phyloP scores from a whole-genome alignment of 176 grass and related monocot genomes.

The Aegilops tauschii region DNA sequence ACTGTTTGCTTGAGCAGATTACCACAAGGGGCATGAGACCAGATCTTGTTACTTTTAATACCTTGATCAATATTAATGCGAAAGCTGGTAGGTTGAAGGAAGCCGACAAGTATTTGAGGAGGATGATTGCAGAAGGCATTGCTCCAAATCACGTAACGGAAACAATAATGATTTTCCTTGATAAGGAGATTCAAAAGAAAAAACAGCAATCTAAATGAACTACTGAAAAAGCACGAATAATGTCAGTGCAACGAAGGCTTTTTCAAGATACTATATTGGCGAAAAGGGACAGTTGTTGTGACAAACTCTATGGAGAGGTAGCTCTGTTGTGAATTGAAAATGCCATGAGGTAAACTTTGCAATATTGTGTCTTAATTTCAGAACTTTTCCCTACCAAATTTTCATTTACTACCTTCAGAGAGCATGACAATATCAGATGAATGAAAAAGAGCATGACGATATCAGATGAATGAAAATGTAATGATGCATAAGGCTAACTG shows the following conservation, averaged over 20 bases:
- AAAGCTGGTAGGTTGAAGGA: conserved; percentile 84
- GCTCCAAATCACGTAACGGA: conserved; percentile 85
- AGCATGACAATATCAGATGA: not conserved
- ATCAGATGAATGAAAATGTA: not conserved
- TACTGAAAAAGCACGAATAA: not conserved
- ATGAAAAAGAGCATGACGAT: not conserved
- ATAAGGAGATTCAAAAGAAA: conserved; percentile 79
- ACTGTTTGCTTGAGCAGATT: conserved; percentile 72
- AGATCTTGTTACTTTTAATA: conserved; percentile 95
- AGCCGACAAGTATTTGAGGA: conserved; percentile 84
- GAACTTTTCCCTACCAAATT: not conserved
- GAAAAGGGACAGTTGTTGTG: not conserved
- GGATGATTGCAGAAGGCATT: conserved; percentile 75
- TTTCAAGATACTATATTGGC: conserved; percentile 2
- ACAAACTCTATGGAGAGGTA: not conserved
- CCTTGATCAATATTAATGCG: conserved; percentile 84
- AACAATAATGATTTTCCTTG: conserved; percentile 82
- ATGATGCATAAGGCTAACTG: not conserved
- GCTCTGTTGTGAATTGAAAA: not conserved
- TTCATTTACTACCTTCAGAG: not conserved
- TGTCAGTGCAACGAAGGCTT: not conserved
- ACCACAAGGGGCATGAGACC: conserved; percentile 65
- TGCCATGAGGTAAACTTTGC: conserved; percentile 21
- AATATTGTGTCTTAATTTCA: not conserved
- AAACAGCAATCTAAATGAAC: conserved; percentile 33